Base-by-base conservation (phyloP, 2,329 filamentous ascomycete genomes). In the Penicillium sp. region DNA sequence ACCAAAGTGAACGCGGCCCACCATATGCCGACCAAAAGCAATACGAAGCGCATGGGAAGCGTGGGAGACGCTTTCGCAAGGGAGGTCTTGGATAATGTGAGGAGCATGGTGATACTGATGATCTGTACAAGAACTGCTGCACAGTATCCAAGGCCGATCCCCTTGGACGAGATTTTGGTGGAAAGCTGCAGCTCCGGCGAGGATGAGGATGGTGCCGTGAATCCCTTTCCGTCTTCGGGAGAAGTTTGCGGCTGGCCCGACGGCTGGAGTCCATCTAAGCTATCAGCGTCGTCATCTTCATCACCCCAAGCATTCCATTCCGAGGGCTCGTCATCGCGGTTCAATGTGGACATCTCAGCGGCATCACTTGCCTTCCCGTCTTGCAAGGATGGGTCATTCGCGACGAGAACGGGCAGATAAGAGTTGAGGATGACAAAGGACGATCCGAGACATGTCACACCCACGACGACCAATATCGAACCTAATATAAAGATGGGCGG, bases 381-480 rank as follows among this genome's bases (percentile, higher is more conserved):
- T 50, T 72, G 72, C 11, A 80, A 68, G 0, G 75, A 76, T 1
- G 88, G 85, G 69, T 96, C 90, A 65, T 94, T 86, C 41, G 91
- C 83, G 52, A 96, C 92, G 2, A 97, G 81, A 3, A 97, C 79
- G 0, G 92, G 92, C 26, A 97, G 79, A 64, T 96, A 97, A 0
- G 91, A 95, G 74, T 97, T 97, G 26, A 97, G 78, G 5, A 97
- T 80, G 3, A 97, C 92, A 68, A 96, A 96, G 0, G 90, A 95
- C 4, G 91, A 90, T 6, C 92, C 92, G 60, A 96, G 91, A 39
- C 89, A 91, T 1, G 89, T 92, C 66, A 96, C 96, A 16, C 91
- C 89, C 39, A 96, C 78, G 56, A 96, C 88, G 16, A 91, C 91
- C 54, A 95, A 79, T 2, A 96, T 59, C 2, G 90, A 88, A 32